These are phyloP conservation scores for Leptodontidium sp. DNA, from an alignment of 2,329 filamentous ascomycete genomes.

Conservation along the genomic window DNA sequence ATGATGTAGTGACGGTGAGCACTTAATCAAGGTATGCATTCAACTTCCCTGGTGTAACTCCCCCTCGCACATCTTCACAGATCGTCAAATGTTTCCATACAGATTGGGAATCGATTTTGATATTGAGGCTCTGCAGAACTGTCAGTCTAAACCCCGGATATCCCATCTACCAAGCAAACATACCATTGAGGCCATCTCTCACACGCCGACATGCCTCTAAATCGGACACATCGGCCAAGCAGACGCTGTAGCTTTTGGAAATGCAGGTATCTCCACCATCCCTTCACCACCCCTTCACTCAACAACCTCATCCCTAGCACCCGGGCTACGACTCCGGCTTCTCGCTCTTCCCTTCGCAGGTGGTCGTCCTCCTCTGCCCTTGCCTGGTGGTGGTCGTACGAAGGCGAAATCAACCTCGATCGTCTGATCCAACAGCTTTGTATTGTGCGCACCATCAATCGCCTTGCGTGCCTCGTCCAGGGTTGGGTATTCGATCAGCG, in stretches of 20 bases:
- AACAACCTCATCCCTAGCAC: slow-evolving; percentile 41
- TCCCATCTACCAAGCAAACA: slow-evolving; percentile 54
- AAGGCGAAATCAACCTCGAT: slow-evolving; percentile 86
- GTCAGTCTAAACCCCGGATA: neutral
- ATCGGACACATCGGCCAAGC: slow-evolving; percentile 39
- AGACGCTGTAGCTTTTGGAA: slow-evolving; percentile 5
- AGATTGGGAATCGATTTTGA: slow-evolving; percentile 19
- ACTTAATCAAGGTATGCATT: neutral
- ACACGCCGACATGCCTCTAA: slow-evolving; percentile 39
- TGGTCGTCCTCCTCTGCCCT: slow-evolving; percentile 51
- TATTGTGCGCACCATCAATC: slow-evolving; percentile 79
- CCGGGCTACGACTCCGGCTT: slow-evolving; percentile 46
- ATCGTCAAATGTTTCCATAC: neutral
- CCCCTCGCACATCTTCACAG: neutral
- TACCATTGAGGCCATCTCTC: slow-evolving; percentile 35
- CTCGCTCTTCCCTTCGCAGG: slow-evolving; percentile 46
- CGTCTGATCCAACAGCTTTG: slow-evolving; percentile 83
- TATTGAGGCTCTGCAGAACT: slow-evolving; percentile 27
- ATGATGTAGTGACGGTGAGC: neutral
- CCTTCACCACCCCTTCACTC: slow-evolving; percentile 20
- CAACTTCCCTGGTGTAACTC: neutral
- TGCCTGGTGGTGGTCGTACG: slow-evolving; percentile 77
- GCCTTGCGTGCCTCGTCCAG: slow-evolving; percentile 82
- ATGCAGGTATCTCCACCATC: slow-evolving; percentile 16
- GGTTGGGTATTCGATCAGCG: slow-evolving; percentile 84